Conservation (phyloP, 176 grass and related monocot species). For the Elymus sibiricus region DNA sequence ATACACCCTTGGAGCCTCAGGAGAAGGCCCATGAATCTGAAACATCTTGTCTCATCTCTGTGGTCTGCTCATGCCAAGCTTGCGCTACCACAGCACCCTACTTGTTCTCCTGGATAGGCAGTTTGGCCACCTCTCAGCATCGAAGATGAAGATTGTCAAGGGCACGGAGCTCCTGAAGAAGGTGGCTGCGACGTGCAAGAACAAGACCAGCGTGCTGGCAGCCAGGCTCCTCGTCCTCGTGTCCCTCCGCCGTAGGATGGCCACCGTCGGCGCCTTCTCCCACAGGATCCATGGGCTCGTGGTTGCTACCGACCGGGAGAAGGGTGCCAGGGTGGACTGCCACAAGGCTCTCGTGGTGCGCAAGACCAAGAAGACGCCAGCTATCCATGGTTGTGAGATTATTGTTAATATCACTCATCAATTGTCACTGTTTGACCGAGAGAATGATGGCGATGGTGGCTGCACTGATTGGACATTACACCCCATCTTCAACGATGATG, state of each 20-base stretch:
- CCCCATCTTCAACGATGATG: constrained; percentile 42
- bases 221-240: constrained; percentile 51
- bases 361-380: neutral
- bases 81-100: neutral
- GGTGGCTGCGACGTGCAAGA: constrained; percentile 44
- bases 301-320: neutral
- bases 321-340: neutral
- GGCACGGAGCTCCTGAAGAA: constrained; percentile 63
- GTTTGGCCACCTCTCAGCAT: neutral
- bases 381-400: neutral
- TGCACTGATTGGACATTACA: constrained; percentile 37
- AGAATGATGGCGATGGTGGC: neutral
- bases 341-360: constrained; percentile 27
- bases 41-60: neutral
- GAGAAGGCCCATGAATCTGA: constrained; percentile 32
- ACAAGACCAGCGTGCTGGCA: constrained; percentile 47
- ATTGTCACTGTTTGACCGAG: constrained; percentile 13
- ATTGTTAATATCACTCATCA: constrained; percentile 22
- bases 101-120: neutral
- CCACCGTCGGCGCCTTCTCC: constrained; percentile 35
- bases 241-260: constrained; percentile 42
- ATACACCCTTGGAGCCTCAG: constrained; percentile 25
- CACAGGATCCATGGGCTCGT: constrained; percentile 60
- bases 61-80: constrained; percentile 21
- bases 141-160: constrained; percentile 57